Evolutionary conservation across 306 rosid genomes (phyloP).

Genomic region (Quercus rubra): DNA sequence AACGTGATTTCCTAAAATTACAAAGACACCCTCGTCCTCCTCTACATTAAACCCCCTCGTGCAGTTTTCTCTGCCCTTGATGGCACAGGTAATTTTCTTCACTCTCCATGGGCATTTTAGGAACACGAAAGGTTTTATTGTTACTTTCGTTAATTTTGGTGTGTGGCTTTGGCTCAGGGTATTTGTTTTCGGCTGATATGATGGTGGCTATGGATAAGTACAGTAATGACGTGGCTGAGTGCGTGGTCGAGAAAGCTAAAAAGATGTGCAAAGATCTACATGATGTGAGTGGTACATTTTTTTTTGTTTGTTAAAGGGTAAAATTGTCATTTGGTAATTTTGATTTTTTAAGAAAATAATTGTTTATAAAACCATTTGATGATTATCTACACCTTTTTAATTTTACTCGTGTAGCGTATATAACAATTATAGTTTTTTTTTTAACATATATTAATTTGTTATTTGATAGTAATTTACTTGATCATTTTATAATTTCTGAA

Average conservation of each 20-base stretch:
- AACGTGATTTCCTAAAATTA: too few relatives aligned
- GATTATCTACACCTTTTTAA: too few relatives aligned
- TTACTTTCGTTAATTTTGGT: neutral
- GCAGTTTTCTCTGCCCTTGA: conserved; percentile 47
- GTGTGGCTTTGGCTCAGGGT: conserved; percentile 38
- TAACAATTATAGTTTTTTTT: too few relatives aligned
- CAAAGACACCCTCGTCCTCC: too few relatives aligned
- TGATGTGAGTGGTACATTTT: conserved; percentile 34
- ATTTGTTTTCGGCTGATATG: conserved; percentile 61
- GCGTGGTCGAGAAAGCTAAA: conserved; percentile 62
- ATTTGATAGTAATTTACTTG: too few relatives aligned
- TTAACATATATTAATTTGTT: too few relatives aligned
- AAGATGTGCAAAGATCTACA: conserved; percentile 42
- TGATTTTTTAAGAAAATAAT: too few relatives aligned
- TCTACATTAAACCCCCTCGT: conserved; percentile 43
- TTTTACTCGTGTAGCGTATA: too few relatives aligned
- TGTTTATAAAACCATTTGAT: too few relatives aligned
- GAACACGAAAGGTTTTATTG: neutral
- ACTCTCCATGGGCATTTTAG: neutral
- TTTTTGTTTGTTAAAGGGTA: neutral
- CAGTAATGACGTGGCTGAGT: conserved; percentile 50
- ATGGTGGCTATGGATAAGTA: conserved; percentile 53
- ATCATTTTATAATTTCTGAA: too few relatives aligned
- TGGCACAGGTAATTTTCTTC: conserved; percentile 52
- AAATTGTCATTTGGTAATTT: neutral